A percentile compares a stretch with the other conserved stretches of the same genome.
These are phyloP conservation scores for Fusarium duplospermum DNA, from an alignment of 2,329 filamentous ascomycete genomes.

Conservation along the genomic window DNA sequence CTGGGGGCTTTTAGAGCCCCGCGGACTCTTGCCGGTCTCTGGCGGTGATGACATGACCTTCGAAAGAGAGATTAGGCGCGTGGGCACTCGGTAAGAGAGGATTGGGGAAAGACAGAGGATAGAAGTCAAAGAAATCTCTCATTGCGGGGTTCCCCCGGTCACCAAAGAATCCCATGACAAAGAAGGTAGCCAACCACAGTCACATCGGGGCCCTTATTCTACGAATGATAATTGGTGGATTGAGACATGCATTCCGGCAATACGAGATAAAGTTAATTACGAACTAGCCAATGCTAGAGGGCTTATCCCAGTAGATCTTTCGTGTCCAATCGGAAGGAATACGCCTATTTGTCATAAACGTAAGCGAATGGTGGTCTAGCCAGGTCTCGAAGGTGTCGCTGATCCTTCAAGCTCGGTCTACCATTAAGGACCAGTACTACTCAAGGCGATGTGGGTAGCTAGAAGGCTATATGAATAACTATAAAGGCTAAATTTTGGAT, in stretches of 20 bases:
- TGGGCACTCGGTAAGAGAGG: neutral
- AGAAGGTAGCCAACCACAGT: neutral
- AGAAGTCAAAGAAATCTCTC: neutral
- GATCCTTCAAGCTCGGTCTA: neutral
- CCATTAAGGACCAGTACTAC: neutral
- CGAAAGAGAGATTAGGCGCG: neutral
- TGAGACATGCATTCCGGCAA: neutral
- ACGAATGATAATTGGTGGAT: neutral
- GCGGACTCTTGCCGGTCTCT: neutral
- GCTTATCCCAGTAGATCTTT: no score
- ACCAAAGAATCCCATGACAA: neutral
- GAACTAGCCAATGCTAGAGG: neutral
- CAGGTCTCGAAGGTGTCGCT: neutral
- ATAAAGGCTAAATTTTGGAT: neutral
- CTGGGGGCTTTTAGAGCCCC: neutral
- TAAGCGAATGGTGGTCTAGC: neutral
- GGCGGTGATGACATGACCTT: neutral
- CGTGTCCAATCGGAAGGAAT: neutral
- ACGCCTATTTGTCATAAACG: neutral
- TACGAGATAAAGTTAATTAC: neutral
- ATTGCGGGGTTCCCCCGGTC: neutral
- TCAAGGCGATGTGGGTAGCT: neutral
- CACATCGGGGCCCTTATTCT: neutral
- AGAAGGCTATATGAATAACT: neutral
- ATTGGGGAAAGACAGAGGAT: neutral